Evolutionary conservation across 139 green algal species (phyloP).

Genomic region (Astrephomene gubernaculifera): DNA sequence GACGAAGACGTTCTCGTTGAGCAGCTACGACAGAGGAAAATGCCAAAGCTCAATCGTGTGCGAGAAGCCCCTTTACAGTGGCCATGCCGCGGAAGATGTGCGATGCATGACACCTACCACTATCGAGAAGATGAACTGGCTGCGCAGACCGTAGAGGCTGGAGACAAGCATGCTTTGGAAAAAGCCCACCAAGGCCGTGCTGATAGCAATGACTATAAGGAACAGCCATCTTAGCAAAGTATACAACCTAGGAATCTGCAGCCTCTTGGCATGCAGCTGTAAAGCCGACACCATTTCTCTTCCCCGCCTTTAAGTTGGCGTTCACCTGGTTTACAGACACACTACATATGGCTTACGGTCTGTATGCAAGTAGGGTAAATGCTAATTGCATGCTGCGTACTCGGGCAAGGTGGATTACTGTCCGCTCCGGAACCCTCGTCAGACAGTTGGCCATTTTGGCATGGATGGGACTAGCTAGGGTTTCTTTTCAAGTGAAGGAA

Average conservation of each 20-base stretch:
- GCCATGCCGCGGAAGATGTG: too few relatives aligned
- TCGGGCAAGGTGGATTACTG: too few relatives aligned
- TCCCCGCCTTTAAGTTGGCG: too few relatives aligned
- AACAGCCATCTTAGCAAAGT: constrained; percentile 57
- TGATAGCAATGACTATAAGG: constrained; percentile 60
- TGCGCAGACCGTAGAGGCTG: constrained; percentile 58
- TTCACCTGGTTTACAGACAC: too few relatives aligned
- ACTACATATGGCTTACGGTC: too few relatives aligned
- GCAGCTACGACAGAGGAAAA: constrained; percentile 33
- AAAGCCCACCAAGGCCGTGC: constrained; percentile 65
- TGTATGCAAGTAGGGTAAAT: too few relatives aligned
- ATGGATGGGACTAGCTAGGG: too few relatives aligned
- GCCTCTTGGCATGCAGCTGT: constrained; percentile 3
- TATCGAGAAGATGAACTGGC: constrained; percentile 48
- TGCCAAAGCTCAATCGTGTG: neutral
- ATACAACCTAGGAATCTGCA: constrained; percentile 48
- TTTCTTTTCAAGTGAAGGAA: too few relatives aligned
- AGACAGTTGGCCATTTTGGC: too few relatives aligned
- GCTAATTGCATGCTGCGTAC: too few relatives aligned
- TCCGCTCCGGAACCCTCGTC: too few relatives aligned
- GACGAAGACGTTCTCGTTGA: constrained; percentile 43
- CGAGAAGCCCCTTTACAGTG: too few relatives aligned
- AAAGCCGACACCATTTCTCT: neutral
- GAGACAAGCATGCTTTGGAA: constrained; percentile 68
- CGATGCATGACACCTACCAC: constrained; percentile 50